Conservation (phyloP, 75 land plant genomes). For the Gnetum montanum region DNA sequence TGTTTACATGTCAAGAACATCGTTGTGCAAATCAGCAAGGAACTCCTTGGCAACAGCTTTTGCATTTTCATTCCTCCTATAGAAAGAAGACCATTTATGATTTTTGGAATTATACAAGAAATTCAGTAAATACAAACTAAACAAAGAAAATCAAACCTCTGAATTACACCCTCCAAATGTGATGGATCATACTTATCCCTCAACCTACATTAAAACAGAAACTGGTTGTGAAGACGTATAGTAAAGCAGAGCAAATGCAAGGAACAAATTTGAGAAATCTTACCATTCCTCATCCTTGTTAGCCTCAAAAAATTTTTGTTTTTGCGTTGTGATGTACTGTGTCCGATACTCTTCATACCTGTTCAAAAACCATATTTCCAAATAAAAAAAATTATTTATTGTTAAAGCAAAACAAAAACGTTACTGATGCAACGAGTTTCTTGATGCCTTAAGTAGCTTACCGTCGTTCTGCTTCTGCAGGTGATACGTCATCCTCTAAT, state of each 20-base stretch:
- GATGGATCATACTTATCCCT: constrained; percentile 97
- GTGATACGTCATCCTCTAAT: constrained; percentile 96
- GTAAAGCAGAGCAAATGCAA: background rate
- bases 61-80: constrained; percentile 89
- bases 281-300: constrained; percentile 99
- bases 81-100: constrained; percentile 4
- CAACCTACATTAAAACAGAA: constrained; percentile 45
- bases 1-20: constrained; percentile 76
- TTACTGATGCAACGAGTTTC: no score
- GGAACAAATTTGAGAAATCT: constrained; percentile 2
- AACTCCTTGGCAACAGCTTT: constrained; percentile 82
- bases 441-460: no score
- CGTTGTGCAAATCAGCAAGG: constrained; percentile 71
- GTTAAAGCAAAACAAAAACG: background rate
- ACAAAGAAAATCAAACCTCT: constrained; percentile 46
- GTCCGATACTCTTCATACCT: constrained; percentile 95
- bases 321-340: constrained; percentile 88
- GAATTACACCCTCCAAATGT: constrained; percentile 61
- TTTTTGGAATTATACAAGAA: background rate
- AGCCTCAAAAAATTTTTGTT: constrained; percentile 73
- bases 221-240: background rate
- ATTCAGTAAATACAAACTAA: background rate
- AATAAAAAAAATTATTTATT: no score
- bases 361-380: constrained; percentile 1
- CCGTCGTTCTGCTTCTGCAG: constrained; percentile 97